Evolutionary conservation across 257 asterid genomes (phyloP), one percentile per base, ranked within the genome.

Genomic region (Rauvolfia tetraphylla): DNA sequence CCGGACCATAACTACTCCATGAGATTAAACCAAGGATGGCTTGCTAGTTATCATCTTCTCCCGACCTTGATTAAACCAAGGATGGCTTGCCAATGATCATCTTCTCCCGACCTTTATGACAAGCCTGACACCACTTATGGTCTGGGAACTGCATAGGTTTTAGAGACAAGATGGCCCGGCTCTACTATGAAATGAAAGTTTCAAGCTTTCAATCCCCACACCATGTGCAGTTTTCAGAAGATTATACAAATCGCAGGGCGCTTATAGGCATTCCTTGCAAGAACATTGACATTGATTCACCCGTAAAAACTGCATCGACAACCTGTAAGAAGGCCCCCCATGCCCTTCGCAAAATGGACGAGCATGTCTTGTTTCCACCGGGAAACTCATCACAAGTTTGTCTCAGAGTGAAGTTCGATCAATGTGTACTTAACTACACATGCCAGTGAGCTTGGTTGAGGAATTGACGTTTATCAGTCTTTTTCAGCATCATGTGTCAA

Each of bases 161-260:
- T 7, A 23, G 68, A 39, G 69, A 76, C 54, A 42, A 57, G 54
- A 70, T 69, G 71, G 46, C 61, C 61, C 70, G 61, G 39, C 51
- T 11, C n/a, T n/a, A 8, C 68, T 5, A 17, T 44, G 49, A 42
- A 25, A 46, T 51, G 67, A 51, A 59, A 59, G 36, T 59, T 59
- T 25, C 25, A 63, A 17, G 46, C 42, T 63, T 56, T 48, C 18
- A 41, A 46, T 4, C 14, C 80, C 75, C 27, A 17, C 69, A 59
- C 69, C 81, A 70, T 59, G 81, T 71, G 76, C 68, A 42, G n/a
- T 70, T 70, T 42, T 7, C 68, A 33, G 70, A 63, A 34, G 25
- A 14, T 63, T 34, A 63, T 29, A 29, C 14, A 31, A 61, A 29
- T 0, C 15, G 68, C 7, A 39, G 9, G 11, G 68, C 15, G 68